Evolutionary conservation across 345 rosid species (phyloP).

Genomic region (Melaleuca quinquenervia): DNA sequence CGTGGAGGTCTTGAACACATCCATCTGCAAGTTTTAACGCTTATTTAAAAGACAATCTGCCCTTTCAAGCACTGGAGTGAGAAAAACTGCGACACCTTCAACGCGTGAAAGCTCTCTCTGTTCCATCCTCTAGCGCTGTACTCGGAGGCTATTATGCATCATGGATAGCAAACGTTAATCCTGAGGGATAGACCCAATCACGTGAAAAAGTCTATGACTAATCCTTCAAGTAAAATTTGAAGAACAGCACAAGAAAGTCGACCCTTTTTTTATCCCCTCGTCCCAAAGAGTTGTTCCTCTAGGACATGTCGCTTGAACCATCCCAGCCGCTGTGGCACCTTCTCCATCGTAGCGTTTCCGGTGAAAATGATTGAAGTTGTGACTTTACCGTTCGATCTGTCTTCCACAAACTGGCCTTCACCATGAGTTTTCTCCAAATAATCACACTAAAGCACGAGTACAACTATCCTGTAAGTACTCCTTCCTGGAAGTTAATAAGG

Average conservation of each 20-base stretch:
- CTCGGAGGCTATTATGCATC: not conserved
- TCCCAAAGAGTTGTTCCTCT: not conserved
- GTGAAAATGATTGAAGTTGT: too few relatives aligned
- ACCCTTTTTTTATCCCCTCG: conserved; percentile 1
- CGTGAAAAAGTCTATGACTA: too few relatives aligned
- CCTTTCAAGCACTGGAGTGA: not conserved
- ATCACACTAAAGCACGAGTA: not conserved
- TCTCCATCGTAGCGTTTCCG: not conserved
- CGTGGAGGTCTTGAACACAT: not conserved
- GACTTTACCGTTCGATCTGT: not conserved
- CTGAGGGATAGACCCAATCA: not conserved
- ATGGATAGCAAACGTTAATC: not conserved
- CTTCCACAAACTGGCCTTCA: not conserved
- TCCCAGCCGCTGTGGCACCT: not conserved
- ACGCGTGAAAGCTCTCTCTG: not conserved
- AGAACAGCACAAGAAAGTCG: not conserved
- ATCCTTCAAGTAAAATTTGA: not conserved
- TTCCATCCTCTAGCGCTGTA: conserved; percentile 6
- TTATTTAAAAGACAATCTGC: not conserved
- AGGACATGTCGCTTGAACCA: conserved; percentile 1
- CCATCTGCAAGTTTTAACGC: conserved; percentile 1
- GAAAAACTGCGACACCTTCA: not conserved
- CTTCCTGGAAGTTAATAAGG: conserved; percentile 1
- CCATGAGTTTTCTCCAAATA: not conserved
- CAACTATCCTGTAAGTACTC: not conserved